Evolutionary conservation across 1,284 basidiomycete genomes (phyloP), one percentile per base, ranked within the genome.

Genomic region (Athelia sp.): DNA sequence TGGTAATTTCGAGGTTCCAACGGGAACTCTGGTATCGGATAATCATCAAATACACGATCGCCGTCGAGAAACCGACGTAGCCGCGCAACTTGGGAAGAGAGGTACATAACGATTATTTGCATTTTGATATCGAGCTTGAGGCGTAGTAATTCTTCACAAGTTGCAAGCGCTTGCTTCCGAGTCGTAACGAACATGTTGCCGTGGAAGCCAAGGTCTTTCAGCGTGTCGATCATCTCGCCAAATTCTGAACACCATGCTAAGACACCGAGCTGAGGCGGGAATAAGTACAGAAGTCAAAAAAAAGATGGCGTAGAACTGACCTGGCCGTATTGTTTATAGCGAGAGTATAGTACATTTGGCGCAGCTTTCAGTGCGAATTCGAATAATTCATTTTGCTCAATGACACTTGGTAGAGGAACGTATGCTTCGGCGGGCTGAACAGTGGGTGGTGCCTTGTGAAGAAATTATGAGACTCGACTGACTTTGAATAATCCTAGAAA

Each of bases 131-230:
- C 83, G 53, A 90, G 75, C 55, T 78, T 75, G 53, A 90, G 72
- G 58, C 75, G 75, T 34, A 91, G 70, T 54, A 90, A 71, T 17
- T 89, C 84, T 62, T 84, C 78, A 66, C 88, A 91, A 40, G 85
- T 81, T 57, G 72, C 75, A 53, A 91, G 71, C 11, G 88, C 88
- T 64, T 84, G 81, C 31, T 71, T 70, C 45, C 87, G 80, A 21
- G 88, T 91, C 46, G 82, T 76, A 40, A 87, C 78, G 65, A 91
- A 90, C 89, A 91, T 90, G 65, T 89, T 87, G 29, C 88, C 88
- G 19, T 78, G 69, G 58, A 87, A 82, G 23, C 88, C 88, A 46
- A 90, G 73, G 9, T 74, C 71, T 69, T 90, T 90, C 52, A 91
- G 72, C 51, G 75, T 76, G 62, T 90, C 87, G 56, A 90, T 85